Percentiles rank a stretch among this genome's conserved stretches.
These are phyloP conservation scores for Filobasidium wieringae DNA, from an alignment of 768 basidiomycete genomes.

Conservation along the genomic window DNA sequence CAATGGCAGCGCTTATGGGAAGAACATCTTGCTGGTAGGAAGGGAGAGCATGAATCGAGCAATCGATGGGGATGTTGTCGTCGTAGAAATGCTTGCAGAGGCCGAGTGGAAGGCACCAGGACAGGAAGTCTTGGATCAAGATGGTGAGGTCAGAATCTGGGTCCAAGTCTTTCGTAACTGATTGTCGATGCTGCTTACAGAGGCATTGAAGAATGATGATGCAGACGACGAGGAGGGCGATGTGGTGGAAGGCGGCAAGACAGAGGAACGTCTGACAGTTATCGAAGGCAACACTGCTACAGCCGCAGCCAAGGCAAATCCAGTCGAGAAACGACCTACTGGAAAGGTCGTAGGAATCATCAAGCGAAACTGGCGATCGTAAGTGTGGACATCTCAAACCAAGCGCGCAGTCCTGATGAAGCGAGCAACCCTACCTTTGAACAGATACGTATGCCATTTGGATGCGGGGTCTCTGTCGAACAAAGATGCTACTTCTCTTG, in stretches of 20 bases:
- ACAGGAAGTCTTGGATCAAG: constrained; percentile 88
- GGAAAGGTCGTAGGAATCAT: constrained; percentile 82
- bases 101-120: constrained; percentile 83
- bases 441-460: constrained; percentile 85
- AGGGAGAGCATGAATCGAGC: constrained; percentile 92
- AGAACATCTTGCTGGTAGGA: constrained; percentile 72
- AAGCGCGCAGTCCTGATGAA: neutral
- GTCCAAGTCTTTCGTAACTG: neutral
- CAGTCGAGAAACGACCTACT: constrained; percentile 66
- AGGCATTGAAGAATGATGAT: constrained; percentile 73
- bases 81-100: constrained; percentile 73
- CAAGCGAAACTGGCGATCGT: constrained; percentile 93
- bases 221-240: constrained; percentile 53
- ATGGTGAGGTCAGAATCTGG: constrained; percentile 48
- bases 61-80: constrained; percentile 85
- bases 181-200: constrained; percentile 39
- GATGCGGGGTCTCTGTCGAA: constrained; percentile 78
- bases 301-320: constrained; percentile 29
- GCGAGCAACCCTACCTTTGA: neutral
- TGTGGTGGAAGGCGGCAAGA: constrained; percentile 44
- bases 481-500: constrained; percentile 55
- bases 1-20: constrained; percentile 56
- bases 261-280: constrained; percentile 39
- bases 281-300: constrained; percentile 41
- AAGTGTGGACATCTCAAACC: constrained; percentile 36